phyloP scores from a whole-genome alignment of 208 protist species.

The Trypanosoma cruzi region DNA sequence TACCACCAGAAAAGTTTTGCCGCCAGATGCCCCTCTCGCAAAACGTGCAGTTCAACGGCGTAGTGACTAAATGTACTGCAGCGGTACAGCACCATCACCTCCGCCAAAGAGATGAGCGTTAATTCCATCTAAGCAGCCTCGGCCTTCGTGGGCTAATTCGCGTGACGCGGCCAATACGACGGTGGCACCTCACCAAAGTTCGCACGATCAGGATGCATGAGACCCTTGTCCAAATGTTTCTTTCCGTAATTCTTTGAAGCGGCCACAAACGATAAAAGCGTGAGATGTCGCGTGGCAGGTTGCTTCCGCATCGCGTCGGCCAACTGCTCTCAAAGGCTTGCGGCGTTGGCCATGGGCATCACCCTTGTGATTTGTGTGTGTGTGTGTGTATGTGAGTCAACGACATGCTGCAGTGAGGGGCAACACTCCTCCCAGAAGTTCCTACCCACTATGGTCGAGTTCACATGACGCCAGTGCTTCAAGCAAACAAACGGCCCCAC shows the following conservation, averaged over 20 bases:
- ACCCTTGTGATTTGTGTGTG: conserved; percentile 3
- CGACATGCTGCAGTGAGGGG: conserved; percentile 8
- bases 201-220: neutral
- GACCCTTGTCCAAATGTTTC: neutral
- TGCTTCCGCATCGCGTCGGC: neutral
- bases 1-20: conserved; percentile 20
- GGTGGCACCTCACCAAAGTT: conserved; percentile 6
- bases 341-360: conserved; percentile 16
- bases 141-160: neutral
- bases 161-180: conserved; percentile 10
- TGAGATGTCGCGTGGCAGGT: conserved; percentile 11
- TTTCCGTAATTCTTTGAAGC: neutral
- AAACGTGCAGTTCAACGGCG: conserved; percentile 28
- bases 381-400: neutral
- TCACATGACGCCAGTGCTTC: conserved; percentile 1
- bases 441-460: neutral
- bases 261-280: conserved; percentile 1
- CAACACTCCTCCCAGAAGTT: conserved; percentile 18
- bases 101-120: conserved; percentile 22
- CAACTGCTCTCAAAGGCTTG: conserved; percentile 2
- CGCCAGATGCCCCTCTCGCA: conserved; percentile 19
- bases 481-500: conserved; percentile 18
- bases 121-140: conserved; percentile 26
- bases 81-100: conserved; percentile 29
- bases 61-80: conserved; percentile 38